Base-by-base conservation (phyloP, 1,139 yeast species). In the Yamadazyma siamensis region DNA sequence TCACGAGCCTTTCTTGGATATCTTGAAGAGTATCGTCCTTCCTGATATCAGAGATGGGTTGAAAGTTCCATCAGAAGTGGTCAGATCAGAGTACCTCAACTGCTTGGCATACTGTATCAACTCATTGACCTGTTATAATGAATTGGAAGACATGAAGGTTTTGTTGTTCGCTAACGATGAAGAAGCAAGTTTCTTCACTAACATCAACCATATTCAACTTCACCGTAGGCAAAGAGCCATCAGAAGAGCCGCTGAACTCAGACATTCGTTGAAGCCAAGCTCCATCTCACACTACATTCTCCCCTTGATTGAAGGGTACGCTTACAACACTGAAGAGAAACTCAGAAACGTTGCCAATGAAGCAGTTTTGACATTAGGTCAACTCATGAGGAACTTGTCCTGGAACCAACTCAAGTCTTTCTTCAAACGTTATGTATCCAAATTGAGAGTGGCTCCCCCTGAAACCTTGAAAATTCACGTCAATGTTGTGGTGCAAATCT, bases 151-250 rank as follows among this genome's bases (percentile, higher is more conserved):
- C 44, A 70, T 88, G 89, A 72, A 73, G 36, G 66, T 75, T 2
- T 61, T 91, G 29, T 59, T 82, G 2, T 72, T 66, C 44, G 71
- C 71, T 28, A 80, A 79, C 25, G 94, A 87, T 46, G 94, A 82
- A 27, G 96, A 87, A 47, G 83, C 88, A 1, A 80, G 86, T 52
- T 88, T 91, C 50, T 91, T 91, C 62, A 61, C 67, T 35, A 88
- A 88, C 48, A 69, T 94, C 25, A 73, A 73, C 39, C 96, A 91
- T 52, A 79, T 91, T 30, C 98, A 94, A 59, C 52, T 82, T 14
- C 89, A 83, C 49, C 77, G 95, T 58, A 81, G 96, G 47, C 88
- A 83, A 52, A 72, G 87, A 47, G 95, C 96, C 0, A 68, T 91
- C 15, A 71, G 77, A 44, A 71, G 85, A 36, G 60, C 87, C 20